phyloP scores from a whole-genome alignment of 1,284 basidiomycete genomes.

The Pseudozyma pruni region DNA sequence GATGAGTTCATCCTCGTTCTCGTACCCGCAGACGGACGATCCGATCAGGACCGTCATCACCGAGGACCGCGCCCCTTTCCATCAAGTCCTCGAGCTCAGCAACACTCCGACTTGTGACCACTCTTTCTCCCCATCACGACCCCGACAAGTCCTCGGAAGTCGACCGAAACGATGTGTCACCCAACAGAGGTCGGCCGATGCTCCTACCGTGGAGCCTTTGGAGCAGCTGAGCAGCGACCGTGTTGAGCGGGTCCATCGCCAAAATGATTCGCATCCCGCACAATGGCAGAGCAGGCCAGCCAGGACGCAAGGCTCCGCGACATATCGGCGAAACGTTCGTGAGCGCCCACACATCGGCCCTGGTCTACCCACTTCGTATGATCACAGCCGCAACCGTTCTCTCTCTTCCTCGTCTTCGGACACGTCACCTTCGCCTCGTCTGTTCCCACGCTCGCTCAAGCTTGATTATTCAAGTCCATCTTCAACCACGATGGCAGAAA shows the following conservation, averaged over 20 bases:
- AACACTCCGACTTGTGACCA: too few relatives aligned
- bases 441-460: not conserved
- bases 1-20: too few relatives aligned
- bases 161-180: not conserved
- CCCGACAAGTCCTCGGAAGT: not conserved
- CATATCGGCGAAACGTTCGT: not conserved
- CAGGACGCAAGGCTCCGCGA: not conserved
- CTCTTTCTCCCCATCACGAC: too few relatives aligned
- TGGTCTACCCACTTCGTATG: constrained; percentile 18
- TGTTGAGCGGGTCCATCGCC: not conserved
- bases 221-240: constrained; percentile 13
- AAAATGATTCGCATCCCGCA: not conserved
- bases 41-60: too few relatives aligned
- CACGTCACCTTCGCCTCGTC: not conserved
- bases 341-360: constrained; percentile 11
- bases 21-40: too few relatives aligned
- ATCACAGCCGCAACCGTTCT: not conserved
- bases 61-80: too few relatives aligned
- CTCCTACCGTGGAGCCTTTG: constrained; percentile 7
- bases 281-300: not conserved
- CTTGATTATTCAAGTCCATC: not conserved
- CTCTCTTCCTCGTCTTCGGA: not conserved
- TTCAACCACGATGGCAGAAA: too few relatives aligned
- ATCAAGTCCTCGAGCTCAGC: too few relatives aligned
- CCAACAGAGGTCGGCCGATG: not conserved